A percentile compares a stretch with the other conserved stretches of the same genome.
Evolutionary conservation across 225 moss, liverwort and hornwort species (phyloP).

Genomic region (Rhytidiadelphus loreus): DNA sequence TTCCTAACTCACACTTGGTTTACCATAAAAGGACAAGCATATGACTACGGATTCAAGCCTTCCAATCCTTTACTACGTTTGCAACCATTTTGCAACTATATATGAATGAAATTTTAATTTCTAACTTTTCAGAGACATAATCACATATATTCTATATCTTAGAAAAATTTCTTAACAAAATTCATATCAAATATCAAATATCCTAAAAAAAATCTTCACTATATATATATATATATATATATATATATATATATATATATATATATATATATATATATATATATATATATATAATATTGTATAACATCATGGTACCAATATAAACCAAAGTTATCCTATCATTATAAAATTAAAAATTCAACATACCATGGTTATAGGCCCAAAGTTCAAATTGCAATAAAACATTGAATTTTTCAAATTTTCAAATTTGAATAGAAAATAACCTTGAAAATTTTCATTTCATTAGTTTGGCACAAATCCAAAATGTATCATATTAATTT

Average conservation of each 20-base stretch:
- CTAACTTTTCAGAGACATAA: too few relatives aligned
- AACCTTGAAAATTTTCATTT: background rate
- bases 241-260: background rate
- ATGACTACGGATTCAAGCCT: background rate
- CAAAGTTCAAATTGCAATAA: background rate
- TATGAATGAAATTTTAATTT: too few relatives aligned
- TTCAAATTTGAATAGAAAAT: background rate
- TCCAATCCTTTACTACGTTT: background rate
- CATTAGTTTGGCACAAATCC: background rate
- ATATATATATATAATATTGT: background rate
- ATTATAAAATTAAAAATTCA: background rate
- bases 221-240: background rate
- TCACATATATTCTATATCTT: background rate
- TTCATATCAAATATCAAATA: background rate
- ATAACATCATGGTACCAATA: background rate
- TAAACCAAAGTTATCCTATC: background rate
- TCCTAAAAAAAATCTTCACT: background rate
- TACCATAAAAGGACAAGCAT: fast-evolving
- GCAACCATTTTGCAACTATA: background rate
- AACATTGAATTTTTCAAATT: background rate
- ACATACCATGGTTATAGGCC: background rate
- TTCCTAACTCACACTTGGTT: background rate
- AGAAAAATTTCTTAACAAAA: background rate
- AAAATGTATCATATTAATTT: background rate
- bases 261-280: background rate